Conservation (phyloP, 2,329 filamentous ascomycete genomes). For the Pseudocercospora crystallina region DNA sequence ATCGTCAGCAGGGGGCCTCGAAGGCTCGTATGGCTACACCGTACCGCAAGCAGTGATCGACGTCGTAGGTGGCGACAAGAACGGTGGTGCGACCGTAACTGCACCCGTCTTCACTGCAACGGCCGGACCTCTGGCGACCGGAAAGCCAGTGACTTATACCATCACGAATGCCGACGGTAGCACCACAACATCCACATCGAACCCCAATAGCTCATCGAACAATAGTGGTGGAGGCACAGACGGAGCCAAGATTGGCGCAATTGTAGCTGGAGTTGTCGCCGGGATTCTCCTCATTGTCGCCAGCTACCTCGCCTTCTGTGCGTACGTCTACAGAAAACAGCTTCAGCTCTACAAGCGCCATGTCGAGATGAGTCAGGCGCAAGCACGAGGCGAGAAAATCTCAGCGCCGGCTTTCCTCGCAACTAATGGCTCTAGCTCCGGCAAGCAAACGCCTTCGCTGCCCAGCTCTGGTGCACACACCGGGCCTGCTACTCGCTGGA, state of each 20-base stretch:
- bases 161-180: conserved; percentile 45
- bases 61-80: conserved; percentile 65
- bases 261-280: conserved; percentile 61
- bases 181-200: conserved; percentile 41
- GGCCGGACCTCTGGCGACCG: conserved; percentile 69
- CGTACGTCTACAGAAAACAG: conserved; percentile 71
- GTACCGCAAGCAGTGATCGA: conserved; percentile 65
- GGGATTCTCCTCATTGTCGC: conserved; percentile 63
- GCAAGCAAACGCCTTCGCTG: conserved; percentile 17
- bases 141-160: conserved; percentile 68
- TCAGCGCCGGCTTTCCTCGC: conserved; percentile 31
- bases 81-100: conserved; percentile 69
- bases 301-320: conserved; percentile 67
- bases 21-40: conserved; percentile 63
- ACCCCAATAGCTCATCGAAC: conserved; percentile 43
- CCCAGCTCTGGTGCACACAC: neutral
- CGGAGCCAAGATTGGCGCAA: conserved; percentile 54
- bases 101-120: conserved; percentile 63
- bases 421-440: conserved; percentile 9
- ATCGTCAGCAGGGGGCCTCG: conserved; percentile 57
- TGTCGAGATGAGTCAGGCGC: conserved; percentile 60
- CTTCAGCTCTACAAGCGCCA: conserved; percentile 69
- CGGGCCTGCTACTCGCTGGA: conserved; percentile 7
- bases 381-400: conserved; percentile 39
- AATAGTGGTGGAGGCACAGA: neutral